Conservation (phyloP, 495 filamentous ascomycete species). For the Xylaria intraflava region DNA sequence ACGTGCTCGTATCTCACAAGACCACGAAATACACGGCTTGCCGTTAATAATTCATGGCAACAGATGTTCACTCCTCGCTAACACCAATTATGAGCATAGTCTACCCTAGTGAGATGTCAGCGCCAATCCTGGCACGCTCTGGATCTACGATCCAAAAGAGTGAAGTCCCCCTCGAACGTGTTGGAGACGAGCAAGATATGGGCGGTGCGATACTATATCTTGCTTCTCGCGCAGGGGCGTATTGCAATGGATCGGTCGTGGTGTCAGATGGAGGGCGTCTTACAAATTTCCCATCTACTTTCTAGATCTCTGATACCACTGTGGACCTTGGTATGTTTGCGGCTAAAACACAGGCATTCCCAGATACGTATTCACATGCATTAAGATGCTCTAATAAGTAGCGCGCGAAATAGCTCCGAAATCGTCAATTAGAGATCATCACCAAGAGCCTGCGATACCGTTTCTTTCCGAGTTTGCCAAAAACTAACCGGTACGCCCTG, state of each 20-base stretch:
- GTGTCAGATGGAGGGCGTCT: slow-evolving; percentile 57
- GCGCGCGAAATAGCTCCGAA: not conserved
- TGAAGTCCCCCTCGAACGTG: slow-evolving; percentile 43
- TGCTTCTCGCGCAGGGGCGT: slow-evolving; percentile 56
- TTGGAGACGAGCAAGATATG: slow-evolving; percentile 54
- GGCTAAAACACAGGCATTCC: not conserved
- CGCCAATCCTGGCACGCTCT: slow-evolving; percentile 38
- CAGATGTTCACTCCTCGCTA: not conserved
- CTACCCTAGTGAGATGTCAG: slow-evolving; percentile 60
- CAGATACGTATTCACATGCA: not conserved
- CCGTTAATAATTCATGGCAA: not conserved
- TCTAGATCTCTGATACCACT: slow-evolving; percentile 24
- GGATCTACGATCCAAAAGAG: slow-evolving; percentile 23
- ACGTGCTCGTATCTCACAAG: not conserved
- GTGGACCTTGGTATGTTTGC: not conserved
- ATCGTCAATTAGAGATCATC: not conserved
- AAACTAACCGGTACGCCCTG: not conserved
- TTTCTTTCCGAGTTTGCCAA: not conserved
- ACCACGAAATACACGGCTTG: not conserved
- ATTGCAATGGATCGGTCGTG: slow-evolving; percentile 54
- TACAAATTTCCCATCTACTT: slow-evolving; percentile 47
- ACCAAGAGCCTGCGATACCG: not conserved
- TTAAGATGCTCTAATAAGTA: not conserved
- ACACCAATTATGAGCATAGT: slow-evolving; percentile 29
- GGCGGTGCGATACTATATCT: slow-evolving; percentile 56